Conservation (phyloP, 176 grass and related monocot species). For the Dendrocalamus sinicus region DNA sequence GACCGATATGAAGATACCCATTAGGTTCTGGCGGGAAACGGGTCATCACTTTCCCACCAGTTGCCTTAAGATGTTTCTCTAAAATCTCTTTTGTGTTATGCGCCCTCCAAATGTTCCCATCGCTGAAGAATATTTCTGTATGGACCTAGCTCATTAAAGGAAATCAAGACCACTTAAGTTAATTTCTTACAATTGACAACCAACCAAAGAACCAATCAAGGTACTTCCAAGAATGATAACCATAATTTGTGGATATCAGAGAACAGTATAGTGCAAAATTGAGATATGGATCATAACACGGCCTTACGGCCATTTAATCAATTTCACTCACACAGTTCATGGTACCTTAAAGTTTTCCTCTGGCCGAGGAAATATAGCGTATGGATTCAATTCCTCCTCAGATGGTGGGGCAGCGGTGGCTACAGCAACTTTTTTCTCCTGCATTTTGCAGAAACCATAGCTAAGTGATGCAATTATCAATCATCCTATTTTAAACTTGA, state of each 20-base stretch:
- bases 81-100: constrained; percentile 86
- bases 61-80: constrained; percentile 87
- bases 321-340: constrained; percentile 2
- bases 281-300: not conserved
- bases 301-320: not conserved
- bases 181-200: constrained; percentile 26
- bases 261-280: constrained; percentile 16
- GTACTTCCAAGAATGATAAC: not conserved
- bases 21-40: constrained; percentile 98
- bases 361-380: constrained; percentile 89
- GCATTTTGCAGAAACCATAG: constrained; percentile 36
- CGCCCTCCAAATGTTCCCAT: constrained; percentile 89
- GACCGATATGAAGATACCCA: constrained; percentile 97
- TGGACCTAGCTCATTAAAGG: constrained; percentile 64
- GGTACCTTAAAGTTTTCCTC: constrained; percentile 89
- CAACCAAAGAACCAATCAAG: constrained; percentile 18
- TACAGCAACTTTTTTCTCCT: constrained; percentile 72
- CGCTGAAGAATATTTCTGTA: constrained; percentile 92
- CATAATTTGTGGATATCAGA: not conserved
- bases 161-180: constrained; percentile 20
- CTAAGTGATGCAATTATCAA: constrained; percentile 11
- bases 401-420: constrained; percentile 51
- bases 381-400: constrained; percentile 96
- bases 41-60: constrained; percentile 95
- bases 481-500: constrained; percentile 1